phyloP scores from a whole-genome alignment of 805 yeast genomes.

The Dipodascopsis uninucleata region DNA sequence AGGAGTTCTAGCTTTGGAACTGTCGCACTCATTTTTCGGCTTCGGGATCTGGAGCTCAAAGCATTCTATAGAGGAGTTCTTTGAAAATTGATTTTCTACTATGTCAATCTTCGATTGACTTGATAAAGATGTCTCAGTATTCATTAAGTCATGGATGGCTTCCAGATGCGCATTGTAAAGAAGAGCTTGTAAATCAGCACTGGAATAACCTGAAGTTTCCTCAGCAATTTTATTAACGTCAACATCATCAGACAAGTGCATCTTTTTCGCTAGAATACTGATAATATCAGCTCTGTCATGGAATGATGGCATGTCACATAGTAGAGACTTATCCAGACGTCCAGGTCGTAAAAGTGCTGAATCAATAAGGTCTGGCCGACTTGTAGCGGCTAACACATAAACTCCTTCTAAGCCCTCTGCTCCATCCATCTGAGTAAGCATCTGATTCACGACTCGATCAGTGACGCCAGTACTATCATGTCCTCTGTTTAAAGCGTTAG shows the following conservation, averaged over 20 bases:
- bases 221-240: constrained; percentile 53
- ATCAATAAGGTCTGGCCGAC: constrained; percentile 93
- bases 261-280: constrained; percentile 48
- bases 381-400: constrained; percentile 92
- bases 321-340: constrained; percentile 83
- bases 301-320: constrained; percentile 79
- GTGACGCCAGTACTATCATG: constrained; percentile 98
- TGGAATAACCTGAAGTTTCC: constrained; percentile 73
- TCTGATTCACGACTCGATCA: constrained; percentile 93
- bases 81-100: too few relatives aligned
- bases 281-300: constrained; percentile 75
- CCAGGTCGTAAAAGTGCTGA: constrained; percentile 95
- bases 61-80: too few relatives aligned
- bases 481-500: constrained; percentile 46
- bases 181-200: constrained; percentile 92
- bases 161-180: constrained; percentile 87
- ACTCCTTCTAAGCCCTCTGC: constrained; percentile 98
- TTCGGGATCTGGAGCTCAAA: too few relatives aligned
- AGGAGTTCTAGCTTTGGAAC: too few relatives aligned
- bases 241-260: constrained; percentile 51
- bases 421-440: constrained; percentile 98
- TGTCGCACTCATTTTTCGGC: constrained; percentile 19
- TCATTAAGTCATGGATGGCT: constrained; percentile 54
- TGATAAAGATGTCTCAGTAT: not conserved
- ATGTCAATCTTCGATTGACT: constrained; percentile 2